Evolutionary conservation across 2,329 filamentous ascomycete genomes (phyloP), one percentile per base, ranked within the genome.

Genomic region (Trichoderma simmonsii): DNA sequence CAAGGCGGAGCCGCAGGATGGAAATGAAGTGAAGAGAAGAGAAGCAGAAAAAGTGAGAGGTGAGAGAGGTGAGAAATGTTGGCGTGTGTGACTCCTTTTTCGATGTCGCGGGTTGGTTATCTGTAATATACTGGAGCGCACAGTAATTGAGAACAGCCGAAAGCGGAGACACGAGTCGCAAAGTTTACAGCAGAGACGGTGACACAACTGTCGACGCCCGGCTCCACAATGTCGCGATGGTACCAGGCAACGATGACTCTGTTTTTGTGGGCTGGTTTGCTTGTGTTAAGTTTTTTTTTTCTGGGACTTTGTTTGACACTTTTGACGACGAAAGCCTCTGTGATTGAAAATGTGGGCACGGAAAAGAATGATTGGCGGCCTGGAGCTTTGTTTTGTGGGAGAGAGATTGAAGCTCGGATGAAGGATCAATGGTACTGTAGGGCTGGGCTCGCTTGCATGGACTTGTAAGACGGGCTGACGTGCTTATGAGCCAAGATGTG

Each of bases 131-230:
- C 56, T 32, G 56, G 28, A 32, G 12, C 4, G 15, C 28, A 26
- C 30, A 60, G 28, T 14, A 63, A 63, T 57, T 34, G 36, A 51
- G n/a, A 56, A 30, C 61, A 71, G 75, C 75, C 75, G 75, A 76
- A 75, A 76, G 74, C 75, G 75, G 75, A 76, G 74, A 75, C 54
- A 14, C 30, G 70, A 56, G 26, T 54, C 26, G n/a, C 67, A 64
- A 65, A 63, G 48, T 68, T 68, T 48, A 34, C 51, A 57, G 39
- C 21, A 60, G 28, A 63, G 54, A 57, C 15, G 51, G 62, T 71
- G 54, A 59, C 61, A 72, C 60, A 48, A 57, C 54, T 72, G 48
- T 63, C 70, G 56, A 72, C 64, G 70, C 64, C 56, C 28, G 63
- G 70, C 63, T 72, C 71, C 71, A 72, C 71, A 72, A 67, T 72